Evolutionary conservation across 805 yeast species (phyloP).

Genomic region (Ogataea angusta): DNA sequence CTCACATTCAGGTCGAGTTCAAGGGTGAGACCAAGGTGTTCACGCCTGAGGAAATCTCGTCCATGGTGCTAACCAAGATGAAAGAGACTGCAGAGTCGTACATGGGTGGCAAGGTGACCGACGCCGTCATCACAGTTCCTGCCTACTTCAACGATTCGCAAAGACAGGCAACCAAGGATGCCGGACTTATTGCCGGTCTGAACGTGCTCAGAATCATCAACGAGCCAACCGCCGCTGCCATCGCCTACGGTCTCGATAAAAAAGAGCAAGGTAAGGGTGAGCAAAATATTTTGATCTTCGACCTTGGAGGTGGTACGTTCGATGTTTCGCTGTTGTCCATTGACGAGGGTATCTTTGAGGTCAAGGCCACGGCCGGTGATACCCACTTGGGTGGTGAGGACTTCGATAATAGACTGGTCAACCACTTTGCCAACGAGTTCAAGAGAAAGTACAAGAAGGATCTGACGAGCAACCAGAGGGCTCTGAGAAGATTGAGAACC

Average conservation of each 20-base stretch:
- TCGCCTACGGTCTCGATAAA: constrained; percentile 87
- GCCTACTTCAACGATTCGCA: constrained; percentile 97
- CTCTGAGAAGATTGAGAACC: constrained; percentile 96
- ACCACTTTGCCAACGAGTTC: constrained; percentile 90
- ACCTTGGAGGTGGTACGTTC: constrained; percentile 97
- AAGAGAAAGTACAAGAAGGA: constrained; percentile 98
- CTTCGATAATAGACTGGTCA: constrained; percentile 95
- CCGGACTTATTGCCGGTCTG: constrained; percentile 94
- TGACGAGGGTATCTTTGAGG: constrained; percentile 96
- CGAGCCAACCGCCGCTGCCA: constrained; percentile 98
- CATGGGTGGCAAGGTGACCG: constrained; percentile 79
- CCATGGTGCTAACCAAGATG: constrained; percentile 89
- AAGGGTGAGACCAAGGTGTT: constrained; percentile 82
- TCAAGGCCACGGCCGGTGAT: constrained; percentile 90
- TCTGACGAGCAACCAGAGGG: constrained; percentile 88
- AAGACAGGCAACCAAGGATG: constrained; percentile 98
- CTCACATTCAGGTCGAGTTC: constrained; percentile 78
- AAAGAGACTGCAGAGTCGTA: constrained; percentile 85
- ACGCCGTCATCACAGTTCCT: constrained; percentile 95
- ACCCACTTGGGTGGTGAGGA: constrained; percentile 98
- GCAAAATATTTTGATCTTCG: constrained; percentile 87
- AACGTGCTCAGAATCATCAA: constrained; percentile 92
- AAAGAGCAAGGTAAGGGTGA: constrained; percentile 57
- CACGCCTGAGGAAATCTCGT: constrained; percentile 92
- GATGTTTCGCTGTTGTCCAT: constrained; percentile 90